Conservation (phyloP, 2,329 filamentous ascomycete genomes). For the Fusarium albidum region DNA sequence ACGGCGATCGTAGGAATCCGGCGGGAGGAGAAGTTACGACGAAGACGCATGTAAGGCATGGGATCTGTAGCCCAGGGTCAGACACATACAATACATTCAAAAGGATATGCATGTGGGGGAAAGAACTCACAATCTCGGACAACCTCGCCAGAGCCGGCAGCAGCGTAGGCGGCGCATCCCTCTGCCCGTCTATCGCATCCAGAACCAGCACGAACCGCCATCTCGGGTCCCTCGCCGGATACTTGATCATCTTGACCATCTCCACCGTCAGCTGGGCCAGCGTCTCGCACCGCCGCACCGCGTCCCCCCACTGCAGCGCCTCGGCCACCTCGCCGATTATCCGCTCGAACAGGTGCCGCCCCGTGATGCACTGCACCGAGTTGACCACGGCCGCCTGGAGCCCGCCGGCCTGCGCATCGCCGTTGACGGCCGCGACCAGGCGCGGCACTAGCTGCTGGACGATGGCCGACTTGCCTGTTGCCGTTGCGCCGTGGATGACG, state of each 20-base stretch:
- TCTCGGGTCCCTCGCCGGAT: slow-evolving; percentile 45
- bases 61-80: slow-evolving; percentile 64
- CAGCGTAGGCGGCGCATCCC: slow-evolving; percentile 80
- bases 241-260: slow-evolving; percentile 69
- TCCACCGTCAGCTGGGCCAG: slow-evolving; percentile 79
- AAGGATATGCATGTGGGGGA: slow-evolving; percentile 26
- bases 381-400: slow-evolving; percentile 69
- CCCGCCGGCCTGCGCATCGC: slow-evolving; percentile 38
- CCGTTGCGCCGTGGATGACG: slow-evolving; percentile 83
- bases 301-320: slow-evolving; percentile 56
- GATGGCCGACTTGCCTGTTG: slow-evolving; percentile 85
- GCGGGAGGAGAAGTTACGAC: slow-evolving; percentile 77
- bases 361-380: slow-evolving; percentile 79
- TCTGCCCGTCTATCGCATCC: slow-evolving; percentile 85
- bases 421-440: slow-evolving; percentile 31
- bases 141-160: slow-evolving; percentile 83
- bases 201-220: slow-evolving; percentile 82
- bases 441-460: slow-evolving; percentile 56
- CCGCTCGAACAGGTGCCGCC: slow-evolving; percentile 78
- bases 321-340: slow-evolving; percentile 67
- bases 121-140: slow-evolving; percentile 73
- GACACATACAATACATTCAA: background rate
- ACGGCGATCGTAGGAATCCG: slow-evolving; percentile 72
- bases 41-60: slow-evolving; percentile 78
- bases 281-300: slow-evolving; percentile 77